A percentile compares a stretch with the other conserved stretches of the same genome.
Conservation (phyloP, 768 basidiomycete genomes). For the Hygrophorus russula region DNA sequence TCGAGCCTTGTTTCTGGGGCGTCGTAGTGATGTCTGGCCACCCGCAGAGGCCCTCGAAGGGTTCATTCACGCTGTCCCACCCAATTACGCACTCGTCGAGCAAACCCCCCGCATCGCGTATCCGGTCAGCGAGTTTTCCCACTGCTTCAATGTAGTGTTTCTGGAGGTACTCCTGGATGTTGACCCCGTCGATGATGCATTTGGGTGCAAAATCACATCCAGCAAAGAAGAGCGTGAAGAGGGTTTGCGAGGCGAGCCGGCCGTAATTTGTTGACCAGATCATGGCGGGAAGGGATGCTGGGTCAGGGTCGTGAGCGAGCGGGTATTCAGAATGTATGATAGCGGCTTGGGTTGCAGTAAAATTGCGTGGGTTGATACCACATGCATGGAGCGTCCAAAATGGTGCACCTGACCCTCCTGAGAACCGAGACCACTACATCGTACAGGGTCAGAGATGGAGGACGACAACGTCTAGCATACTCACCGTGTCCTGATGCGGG, state of each 20-base stretch:
- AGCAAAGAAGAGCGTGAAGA: slow-evolving; percentile 94
- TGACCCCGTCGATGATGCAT: slow-evolving; percentile 81
- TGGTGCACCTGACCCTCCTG: slow-evolving; percentile 89
- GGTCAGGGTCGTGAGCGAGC: slow-evolving; percentile 44
- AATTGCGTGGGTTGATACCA: slow-evolving; percentile 77
- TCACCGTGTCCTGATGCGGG: slow-evolving; percentile 90
- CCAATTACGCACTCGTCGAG: slow-evolving; percentile 86
- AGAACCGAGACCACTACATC: slow-evolving; percentile 88
- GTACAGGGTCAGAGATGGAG: not conserved
- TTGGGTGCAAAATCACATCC: slow-evolving; percentile 84
- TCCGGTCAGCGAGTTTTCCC: slow-evolving; percentile 62
- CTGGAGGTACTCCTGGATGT: slow-evolving; percentile 87
- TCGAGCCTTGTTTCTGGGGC: slow-evolving; percentile 56
- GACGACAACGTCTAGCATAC: slow-evolving; percentile 18
- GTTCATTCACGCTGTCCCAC: slow-evolving; percentile 97
- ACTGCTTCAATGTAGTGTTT: slow-evolving; percentile 67
- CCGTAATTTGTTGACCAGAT: slow-evolving; percentile 96
- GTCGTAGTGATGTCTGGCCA: slow-evolving; percentile 58
- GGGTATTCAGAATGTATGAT: slow-evolving; percentile 89
- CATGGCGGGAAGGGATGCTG: slow-evolving; percentile 80
- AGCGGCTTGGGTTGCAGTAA: slow-evolving; percentile 78
- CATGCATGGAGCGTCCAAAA: slow-evolving; percentile 90
- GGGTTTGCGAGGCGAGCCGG: slow-evolving; percentile 74
- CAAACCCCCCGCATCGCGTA: slow-evolving; percentile 63
- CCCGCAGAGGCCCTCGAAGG: slow-evolving; percentile 67